Evolutionary conservation across 345 rosid genomes (phyloP).

Genomic region (Orychophragmus violaceus): DNA sequence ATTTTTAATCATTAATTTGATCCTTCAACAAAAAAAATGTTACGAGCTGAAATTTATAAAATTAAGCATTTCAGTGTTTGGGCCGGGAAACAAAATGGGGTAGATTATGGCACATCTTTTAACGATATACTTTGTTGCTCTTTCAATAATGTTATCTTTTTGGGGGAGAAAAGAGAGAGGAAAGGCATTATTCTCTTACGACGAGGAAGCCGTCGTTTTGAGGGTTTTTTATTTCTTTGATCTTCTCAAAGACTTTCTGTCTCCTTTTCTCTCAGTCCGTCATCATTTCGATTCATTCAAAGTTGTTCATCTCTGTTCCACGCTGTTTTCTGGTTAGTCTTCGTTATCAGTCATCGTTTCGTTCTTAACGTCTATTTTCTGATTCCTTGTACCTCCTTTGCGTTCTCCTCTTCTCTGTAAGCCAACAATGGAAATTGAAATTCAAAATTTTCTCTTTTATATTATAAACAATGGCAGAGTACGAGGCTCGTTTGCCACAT

Average conservation of each 20-base stretch:
- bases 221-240: conserved; percentile 23
- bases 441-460: neutral
- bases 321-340: conserved; percentile 27
- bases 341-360: conserved; percentile 53
- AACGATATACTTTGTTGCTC: neutral
- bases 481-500: no score
- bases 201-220: conserved; percentile 57
- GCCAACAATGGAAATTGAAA: neutral
- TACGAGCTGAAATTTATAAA: no score
- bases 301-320: conserved; percentile 26
- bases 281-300: conserved; percentile 51
- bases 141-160: neutral
- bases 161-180: neutral
- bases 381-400: conserved; percentile 2
- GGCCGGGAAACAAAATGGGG: neutral
- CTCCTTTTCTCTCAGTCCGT: conserved; percentile 28
- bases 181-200: conserved; percentile 36
- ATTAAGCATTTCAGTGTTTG: neutral
- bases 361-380: conserved; percentile 1
- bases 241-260: conserved; percentile 5
- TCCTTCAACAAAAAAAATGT: no score
- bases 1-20: no score
- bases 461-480: neutral
- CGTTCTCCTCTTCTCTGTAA: conserved; percentile 2
- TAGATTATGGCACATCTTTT: neutral